Evolutionary conservation across 2,329 filamentous ascomycete species (phyloP).

Genomic region (Keithomyces neogunnii): DNA sequence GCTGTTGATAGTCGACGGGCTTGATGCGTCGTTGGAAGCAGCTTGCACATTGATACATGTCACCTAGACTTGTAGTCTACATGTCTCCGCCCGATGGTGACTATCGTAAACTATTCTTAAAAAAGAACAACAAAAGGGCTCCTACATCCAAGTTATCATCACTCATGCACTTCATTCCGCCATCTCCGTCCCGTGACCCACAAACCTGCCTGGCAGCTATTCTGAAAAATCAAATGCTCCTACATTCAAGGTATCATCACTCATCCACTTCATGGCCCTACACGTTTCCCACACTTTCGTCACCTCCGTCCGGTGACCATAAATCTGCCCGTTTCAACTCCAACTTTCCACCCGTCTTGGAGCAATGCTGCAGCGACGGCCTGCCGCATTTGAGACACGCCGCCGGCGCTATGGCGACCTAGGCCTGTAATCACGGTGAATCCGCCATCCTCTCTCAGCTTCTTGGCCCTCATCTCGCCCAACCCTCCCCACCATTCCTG

Average conservation of each 20-base stretch:
- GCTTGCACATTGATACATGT: too few relatives aligned
- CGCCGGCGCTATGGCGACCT: slow-evolving; percentile 70
- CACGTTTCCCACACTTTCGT: slow-evolving; percentile 1
- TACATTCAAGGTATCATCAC: not conserved
- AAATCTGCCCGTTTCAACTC: slow-evolving; percentile 62
- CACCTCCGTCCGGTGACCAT: slow-evolving; percentile 53
- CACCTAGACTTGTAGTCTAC: too few relatives aligned
- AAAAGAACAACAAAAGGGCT: too few relatives aligned
- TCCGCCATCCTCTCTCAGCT: slow-evolving; percentile 35
- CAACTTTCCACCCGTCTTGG: slow-evolving; percentile 75
- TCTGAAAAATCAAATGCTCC: too few relatives aligned
- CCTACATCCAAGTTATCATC: too few relatives aligned
- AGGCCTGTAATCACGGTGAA: slow-evolving; percentile 75
- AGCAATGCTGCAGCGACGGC: slow-evolving; percentile 70
- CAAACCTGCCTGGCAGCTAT: too few relatives aligned
- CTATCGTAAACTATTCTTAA: too few relatives aligned
- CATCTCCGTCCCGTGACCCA: too few relatives aligned
- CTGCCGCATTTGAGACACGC: slow-evolving; percentile 66
- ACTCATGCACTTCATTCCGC: too few relatives aligned
- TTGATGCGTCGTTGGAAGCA: not conserved
- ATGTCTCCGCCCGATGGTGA: too few relatives aligned
- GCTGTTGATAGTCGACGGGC: slow-evolving; percentile 13
- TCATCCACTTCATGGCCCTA: not conserved
- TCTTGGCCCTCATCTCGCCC: slow-evolving; percentile 52
- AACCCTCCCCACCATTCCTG: slow-evolving; percentile 68